Percentiles rank a stretch among this genome's conserved stretches.
Conservation (phyloP, 1,284 basidiomycete species). For the Phylloboletellus chloephorus region DNA sequence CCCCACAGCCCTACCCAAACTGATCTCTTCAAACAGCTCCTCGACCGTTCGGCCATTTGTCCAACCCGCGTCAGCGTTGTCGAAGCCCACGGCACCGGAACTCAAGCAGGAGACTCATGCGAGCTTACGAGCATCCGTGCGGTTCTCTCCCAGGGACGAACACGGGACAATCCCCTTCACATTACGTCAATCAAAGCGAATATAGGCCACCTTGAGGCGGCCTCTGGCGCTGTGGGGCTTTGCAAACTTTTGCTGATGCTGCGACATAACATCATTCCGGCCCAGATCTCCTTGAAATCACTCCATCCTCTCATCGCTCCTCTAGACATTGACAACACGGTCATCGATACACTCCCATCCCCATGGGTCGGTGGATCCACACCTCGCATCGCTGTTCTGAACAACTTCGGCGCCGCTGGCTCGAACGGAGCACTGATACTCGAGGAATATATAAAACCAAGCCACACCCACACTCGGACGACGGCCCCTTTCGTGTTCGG, state of each 20-base stretch:
- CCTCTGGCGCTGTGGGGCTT: constrained; percentile 64
- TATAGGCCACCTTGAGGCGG: constrained; percentile 69
- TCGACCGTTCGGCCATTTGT: constrained; percentile 43
- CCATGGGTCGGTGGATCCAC: constrained; percentile 39
- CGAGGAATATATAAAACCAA: constrained; percentile 42
- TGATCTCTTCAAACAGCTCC: constrained; percentile 45
- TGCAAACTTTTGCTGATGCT: constrained; percentile 70
- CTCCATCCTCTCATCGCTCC: constrained; percentile 54
- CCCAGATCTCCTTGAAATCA: constrained; percentile 50
- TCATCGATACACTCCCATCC: constrained; percentile 40
- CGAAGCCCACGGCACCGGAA: constrained; percentile 71
- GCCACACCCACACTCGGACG: background rate
- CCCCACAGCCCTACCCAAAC: constrained; percentile 60
- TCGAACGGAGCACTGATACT: constrained; percentile 61
- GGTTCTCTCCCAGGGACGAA: constrained; percentile 44
- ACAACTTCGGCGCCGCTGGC: constrained; percentile 71
- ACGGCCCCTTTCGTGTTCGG: constrained; percentile 46
- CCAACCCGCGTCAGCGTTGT: constrained; percentile 50
- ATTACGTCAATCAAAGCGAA: constrained; percentile 67
- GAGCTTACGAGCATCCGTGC: constrained; percentile 58
- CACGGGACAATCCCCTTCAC: constrained; percentile 47
- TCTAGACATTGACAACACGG: constrained; percentile 43
- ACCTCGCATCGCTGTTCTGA: constrained; percentile 53
- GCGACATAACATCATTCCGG: constrained; percentile 48
- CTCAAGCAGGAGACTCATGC: constrained; percentile 62